Evolutionary conservation across 768 basidiomycete genomes (phyloP).

Genomic region (Gautieria morchelliformis): DNA sequence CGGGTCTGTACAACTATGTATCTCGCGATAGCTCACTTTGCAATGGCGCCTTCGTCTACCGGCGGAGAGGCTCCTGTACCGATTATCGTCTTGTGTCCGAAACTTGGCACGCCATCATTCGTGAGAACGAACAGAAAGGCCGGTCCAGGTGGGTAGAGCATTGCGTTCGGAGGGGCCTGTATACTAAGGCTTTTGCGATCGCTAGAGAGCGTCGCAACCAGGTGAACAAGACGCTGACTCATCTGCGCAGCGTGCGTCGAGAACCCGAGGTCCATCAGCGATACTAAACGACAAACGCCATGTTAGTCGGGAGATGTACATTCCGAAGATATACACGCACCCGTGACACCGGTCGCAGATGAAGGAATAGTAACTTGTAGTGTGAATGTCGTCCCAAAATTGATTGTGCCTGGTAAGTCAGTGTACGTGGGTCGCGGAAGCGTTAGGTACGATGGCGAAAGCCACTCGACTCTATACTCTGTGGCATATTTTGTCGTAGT

Average conservation of each 20-base stretch:
- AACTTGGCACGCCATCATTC: slow-evolving; percentile 25
- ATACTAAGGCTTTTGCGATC: slow-evolving; percentile 27
- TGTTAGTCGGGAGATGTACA: too few relatives aligned
- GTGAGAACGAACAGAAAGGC: slow-evolving; percentile 20
- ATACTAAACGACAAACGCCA: slow-evolving; percentile 1
- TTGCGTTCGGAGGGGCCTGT: slow-evolving; percentile 8
- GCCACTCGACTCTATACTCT: slow-evolving; percentile 29
- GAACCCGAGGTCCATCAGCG: slow-evolving; percentile 14
- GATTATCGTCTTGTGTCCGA: slow-evolving; percentile 24
- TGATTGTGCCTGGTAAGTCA: slow-evolving; percentile 18
- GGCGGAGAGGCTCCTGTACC: slow-evolving; percentile 30
- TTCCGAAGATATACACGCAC: not conserved
- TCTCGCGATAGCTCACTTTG: slow-evolving; percentile 5
- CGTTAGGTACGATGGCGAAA: slow-evolving; percentile 33
- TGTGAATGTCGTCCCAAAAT: slow-evolving; percentile 1
- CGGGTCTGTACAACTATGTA: too few relatives aligned
- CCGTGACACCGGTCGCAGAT: not conserved
- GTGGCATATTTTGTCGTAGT: slow-evolving; percentile 13
- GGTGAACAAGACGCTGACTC: slow-evolving; percentile 13
- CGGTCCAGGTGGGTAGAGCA: slow-evolving; percentile 12
- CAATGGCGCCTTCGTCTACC: slow-evolving; percentile 18
- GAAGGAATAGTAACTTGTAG: not conserved
- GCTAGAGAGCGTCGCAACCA: slow-evolving; percentile 22
- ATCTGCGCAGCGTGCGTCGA: slow-evolving; percentile 13
- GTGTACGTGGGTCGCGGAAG: slow-evolving; percentile 26